These are phyloP conservation scores for Geotrichum siamense DNA, from an alignment of 1,139 yeast genomes.

Conservation along the genomic window DNA sequence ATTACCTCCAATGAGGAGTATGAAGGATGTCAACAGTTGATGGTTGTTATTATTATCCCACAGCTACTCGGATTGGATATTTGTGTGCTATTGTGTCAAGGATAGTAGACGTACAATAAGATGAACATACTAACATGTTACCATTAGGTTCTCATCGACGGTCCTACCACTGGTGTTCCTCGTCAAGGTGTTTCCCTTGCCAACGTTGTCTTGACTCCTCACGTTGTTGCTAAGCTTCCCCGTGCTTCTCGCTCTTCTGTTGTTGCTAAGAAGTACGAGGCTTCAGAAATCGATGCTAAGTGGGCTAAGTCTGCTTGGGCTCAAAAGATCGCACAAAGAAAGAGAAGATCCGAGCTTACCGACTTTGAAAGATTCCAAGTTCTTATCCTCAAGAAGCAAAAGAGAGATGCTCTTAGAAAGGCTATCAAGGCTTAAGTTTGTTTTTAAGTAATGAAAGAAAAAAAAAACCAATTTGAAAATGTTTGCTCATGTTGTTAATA, in stretches of 20 bases:
- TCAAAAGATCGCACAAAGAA: constrained; percentile 91
- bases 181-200: constrained; percentile 89
- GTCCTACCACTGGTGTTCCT: constrained; percentile 80
- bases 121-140: constrained; percentile 7
- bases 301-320: constrained; percentile 97
- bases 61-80: no score
- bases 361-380: constrained; percentile 99
- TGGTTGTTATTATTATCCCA: no score
- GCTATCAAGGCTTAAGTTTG: constrained; percentile 69
- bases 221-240: constrained; percentile 76
- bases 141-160: constrained; percentile 77
- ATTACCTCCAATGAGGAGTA: not conserved
- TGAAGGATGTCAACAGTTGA: no score
- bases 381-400: constrained; percentile 92
- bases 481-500: constrained; percentile 11
- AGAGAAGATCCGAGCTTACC: constrained; percentile 83
- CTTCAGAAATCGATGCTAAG: constrained; percentile 80
- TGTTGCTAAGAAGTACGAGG: constrained; percentile 89
- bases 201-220: constrained; percentile 87
- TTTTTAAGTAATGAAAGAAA: no score
- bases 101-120: no score
- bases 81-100: no score
- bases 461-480: constrained; percentile 12
- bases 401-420: constrained; percentile 89
- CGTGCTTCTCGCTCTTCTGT: constrained; percentile 88